These are phyloP conservation scores for Cordyceps javanica DNA, from an alignment of 2,329 filamentous ascomycete genomes.

Conservation along the genomic window DNA sequence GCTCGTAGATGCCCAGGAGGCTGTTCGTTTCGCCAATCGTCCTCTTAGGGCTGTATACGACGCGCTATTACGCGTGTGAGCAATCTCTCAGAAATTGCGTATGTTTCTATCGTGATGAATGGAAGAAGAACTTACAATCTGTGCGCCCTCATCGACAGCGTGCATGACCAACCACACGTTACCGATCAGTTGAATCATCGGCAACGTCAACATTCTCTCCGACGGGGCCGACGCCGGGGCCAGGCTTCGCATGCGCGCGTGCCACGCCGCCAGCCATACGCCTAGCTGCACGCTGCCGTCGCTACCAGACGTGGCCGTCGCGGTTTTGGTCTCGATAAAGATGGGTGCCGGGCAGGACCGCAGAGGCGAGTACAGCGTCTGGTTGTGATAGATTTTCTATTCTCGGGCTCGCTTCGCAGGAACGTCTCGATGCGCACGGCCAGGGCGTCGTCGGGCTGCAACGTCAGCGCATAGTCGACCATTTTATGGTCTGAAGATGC, in stretches of 20 bases:
- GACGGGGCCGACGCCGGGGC: not conserved
- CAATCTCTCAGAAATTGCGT: too few species aligned
- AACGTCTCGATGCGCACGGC: not conserved
- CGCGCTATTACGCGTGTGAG: not conserved
- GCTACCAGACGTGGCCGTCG: not conserved
- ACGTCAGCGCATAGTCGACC: not conserved
- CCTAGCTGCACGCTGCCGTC: not conserved
- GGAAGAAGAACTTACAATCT: not conserved
- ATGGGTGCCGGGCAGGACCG: not conserved
- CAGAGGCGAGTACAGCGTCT: not conserved
- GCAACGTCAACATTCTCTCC: not conserved
- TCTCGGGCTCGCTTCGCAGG: not conserved
- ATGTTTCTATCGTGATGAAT: not conserved
- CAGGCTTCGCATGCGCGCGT: not conserved
- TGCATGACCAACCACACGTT: not conserved
- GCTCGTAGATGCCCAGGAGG: not conserved
- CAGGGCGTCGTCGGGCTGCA: not conserved
- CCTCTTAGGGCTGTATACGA: not conserved
- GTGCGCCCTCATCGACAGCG: not conserved
- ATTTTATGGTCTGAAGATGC: not conserved
- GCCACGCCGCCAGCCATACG: not conserved
- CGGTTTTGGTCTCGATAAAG: conserved; percentile 1
- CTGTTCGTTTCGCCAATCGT: not conserved
- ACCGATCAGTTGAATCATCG: not conserved
- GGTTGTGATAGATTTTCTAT: not conserved